Evolutionary conservation across 2,329 filamentous ascomycete genomes (phyloP), one percentile per base, ranked within the genome.

Genomic region (Diaporthe citrichinensis): DNA sequence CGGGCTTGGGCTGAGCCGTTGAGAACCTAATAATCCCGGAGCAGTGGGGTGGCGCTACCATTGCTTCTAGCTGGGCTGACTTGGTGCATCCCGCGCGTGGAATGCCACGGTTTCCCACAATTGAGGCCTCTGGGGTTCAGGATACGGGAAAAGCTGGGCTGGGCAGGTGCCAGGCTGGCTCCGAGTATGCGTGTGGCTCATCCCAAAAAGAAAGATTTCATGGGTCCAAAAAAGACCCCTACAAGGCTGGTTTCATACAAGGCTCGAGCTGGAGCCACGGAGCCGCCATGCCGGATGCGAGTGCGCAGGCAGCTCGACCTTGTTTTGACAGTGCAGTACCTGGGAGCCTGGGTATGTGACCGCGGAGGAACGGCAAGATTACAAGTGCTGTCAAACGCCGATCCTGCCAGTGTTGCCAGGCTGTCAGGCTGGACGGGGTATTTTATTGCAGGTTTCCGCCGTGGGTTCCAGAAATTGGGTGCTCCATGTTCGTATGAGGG

Each of bases 401-500:
- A 69, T 69, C 65, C 65, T 69, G 46, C 34, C 65, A 55, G 46
- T 69, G 49, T 31, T 55, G 49, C n/a, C 65, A 55, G 46, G 65
- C 34, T 41, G 49, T 69, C 62, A 67, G 61, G 34, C 34, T 39
- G 39, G 15, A 53, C 14, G 46, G 46, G 46, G 46, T 15, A 41
- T 69, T 44, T 44, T 8, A 69, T 69, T 69, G 36, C 65, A 69
- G 49, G 49, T 69, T 69, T 55, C n/a, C 28, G 34, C 51, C 58
- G 58, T 65, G 58, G 71, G 46, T 31, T 65, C 71, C 46, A 73
- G 71, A 65, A 46, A 73, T 65, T 55, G 49, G 58, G 23, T 65
- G 71, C 46, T 65, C 71, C 71, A 62, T 73, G 46, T 44, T 73
- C 57, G 71, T 65, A 55, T 57, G 46, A 65, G 58, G 51, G 51